phyloP scores from a whole-genome alignment of 2,329 filamentous ascomycete genomes.

The Knufia petricola region DNA sequence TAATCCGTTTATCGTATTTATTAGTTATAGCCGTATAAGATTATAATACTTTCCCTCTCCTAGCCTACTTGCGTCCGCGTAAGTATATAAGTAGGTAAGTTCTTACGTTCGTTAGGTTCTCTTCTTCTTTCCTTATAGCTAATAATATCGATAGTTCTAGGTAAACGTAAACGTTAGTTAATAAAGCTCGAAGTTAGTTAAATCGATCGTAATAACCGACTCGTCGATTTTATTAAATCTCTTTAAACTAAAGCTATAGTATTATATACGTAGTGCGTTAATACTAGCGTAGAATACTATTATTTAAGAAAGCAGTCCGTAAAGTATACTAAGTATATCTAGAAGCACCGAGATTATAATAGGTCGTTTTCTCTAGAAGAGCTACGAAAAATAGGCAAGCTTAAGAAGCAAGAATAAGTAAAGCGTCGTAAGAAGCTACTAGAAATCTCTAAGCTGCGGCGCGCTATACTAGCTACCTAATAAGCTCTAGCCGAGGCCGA shows the following conservation, averaged over 20 bases:
- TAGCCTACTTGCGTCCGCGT: slow-evolving; percentile 1
- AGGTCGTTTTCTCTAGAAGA: slow-evolving; percentile 6
- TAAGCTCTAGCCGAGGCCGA: too few relatives aligned
- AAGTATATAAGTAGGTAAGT: slow-evolving; percentile 4
- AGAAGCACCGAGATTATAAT: neutral
- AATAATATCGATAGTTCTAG: neutral
- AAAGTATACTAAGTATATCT: neutral
- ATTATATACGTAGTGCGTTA: neutral
- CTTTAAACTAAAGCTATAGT: neutral
- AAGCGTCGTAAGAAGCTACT: neutral
- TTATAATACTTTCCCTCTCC: neutral
- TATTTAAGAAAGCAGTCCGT: slow-evolving; percentile 1
- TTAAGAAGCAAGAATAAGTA: neutral
- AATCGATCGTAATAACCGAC: neutral
- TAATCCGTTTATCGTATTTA: neutral
- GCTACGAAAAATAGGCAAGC: neutral
- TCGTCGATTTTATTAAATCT: too few relatives aligned
- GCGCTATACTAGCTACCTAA: too few relatives aligned
- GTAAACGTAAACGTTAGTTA: neutral
- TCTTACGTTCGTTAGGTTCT: neutral
- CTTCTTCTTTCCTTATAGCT: slow-evolving; percentile 5
- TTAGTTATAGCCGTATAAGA: neutral
- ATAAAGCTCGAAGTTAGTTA: neutral
- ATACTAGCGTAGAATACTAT: neutral
- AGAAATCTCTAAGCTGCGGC: neutral